A percentile compares a stretch with the other conserved stretches of the same genome.
These are phyloP conservation scores for Backusella macrospora DNA, from an alignment of 192 early-diverging fungal genomes.

Conservation along the genomic window DNA sequence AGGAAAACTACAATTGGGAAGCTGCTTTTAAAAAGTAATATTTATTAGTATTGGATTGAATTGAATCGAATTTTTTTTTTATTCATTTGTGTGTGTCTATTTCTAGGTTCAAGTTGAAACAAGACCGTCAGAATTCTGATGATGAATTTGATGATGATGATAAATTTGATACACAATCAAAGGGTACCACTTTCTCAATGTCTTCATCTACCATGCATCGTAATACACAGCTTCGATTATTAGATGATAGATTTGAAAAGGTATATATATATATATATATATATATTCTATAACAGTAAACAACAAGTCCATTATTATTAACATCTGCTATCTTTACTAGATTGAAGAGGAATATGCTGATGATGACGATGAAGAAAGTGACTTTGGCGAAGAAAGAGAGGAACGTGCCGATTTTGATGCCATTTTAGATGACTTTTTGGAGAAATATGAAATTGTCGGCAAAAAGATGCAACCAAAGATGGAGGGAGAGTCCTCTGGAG, in stretches of 20 bases:
- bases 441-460: slow-evolving; percentile 76
- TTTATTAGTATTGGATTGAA: background rate
- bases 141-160: slow-evolving; percentile 54
- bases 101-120: slow-evolving; percentile 47
- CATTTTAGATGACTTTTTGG: slow-evolving; percentile 77
- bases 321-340: slow-evolving; percentile 23
- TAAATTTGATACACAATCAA: slow-evolving; percentile 41
- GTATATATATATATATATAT: no score
- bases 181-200: slow-evolving; percentile 76
- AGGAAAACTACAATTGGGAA: slow-evolving; percentile 47
- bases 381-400: slow-evolving; percentile 52
- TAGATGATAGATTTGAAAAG: slow-evolving; percentile 95
- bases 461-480: slow-evolving; percentile 65
- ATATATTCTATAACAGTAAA: background rate
- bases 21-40: slow-evolving; percentile 54
- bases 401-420: slow-evolving; percentile 72
- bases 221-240: slow-evolving; percentile 83
- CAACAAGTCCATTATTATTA: background rate
- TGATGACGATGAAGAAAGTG: slow-evolving; percentile 58
- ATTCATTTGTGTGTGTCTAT: background rate
- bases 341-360: slow-evolving; percentile 63
- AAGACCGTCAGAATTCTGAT: slow-evolving; percentile 37
- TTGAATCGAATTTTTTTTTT: background rate
- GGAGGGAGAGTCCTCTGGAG: slow-evolving; percentile 63
- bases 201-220: slow-evolving; percentile 92